phyloP scores from a whole-genome alignment of 2,329 filamentous ascomycete species.

The Chaetoscypha palmicola region DNA sequence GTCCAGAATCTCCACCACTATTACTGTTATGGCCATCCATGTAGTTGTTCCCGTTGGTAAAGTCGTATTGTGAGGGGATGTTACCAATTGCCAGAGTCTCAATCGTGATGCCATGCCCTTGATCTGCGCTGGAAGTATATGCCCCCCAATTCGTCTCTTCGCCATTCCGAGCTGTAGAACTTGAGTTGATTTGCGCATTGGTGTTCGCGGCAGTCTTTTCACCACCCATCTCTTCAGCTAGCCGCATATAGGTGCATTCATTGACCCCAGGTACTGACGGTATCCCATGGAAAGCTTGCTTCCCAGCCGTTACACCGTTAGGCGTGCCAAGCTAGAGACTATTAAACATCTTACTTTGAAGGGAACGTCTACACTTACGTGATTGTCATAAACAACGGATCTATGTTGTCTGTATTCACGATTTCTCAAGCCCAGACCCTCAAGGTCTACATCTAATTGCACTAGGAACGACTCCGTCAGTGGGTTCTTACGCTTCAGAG shows the following conservation, averaged over 20 bases:
- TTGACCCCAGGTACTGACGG: too few relatives aligned
- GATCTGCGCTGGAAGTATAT: not conserved
- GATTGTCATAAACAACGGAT: too few relatives aligned
- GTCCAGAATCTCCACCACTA: constrained; percentile 27
- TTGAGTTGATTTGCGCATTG: constrained; percentile 1
- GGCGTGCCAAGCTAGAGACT: constrained; percentile 22
- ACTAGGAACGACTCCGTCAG: constrained; percentile 91
- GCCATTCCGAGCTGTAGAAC: constrained; percentile 7
- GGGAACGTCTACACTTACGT: constrained; percentile 24
- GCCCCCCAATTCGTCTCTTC: not conserved
- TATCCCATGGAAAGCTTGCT: too few relatives aligned
- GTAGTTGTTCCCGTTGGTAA: constrained; percentile 32
- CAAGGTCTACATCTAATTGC: constrained; percentile 86
- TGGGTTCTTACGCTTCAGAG: constrained; percentile 79
- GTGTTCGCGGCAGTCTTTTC: not conserved
- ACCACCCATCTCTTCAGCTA: constrained; percentile 8
- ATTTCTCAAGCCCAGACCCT: constrained; percentile 59
- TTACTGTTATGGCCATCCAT: constrained; percentile 37
- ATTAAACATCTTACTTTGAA: too few relatives aligned
- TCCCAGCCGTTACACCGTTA: too few relatives aligned
- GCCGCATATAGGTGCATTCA: constrained; percentile 16
- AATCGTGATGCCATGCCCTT: constrained; percentile 17
- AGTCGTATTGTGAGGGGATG: constrained; percentile 18
- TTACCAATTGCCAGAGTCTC: constrained; percentile 19
- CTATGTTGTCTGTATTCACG: constrained; percentile 48